Percentiles rank a stretch among this genome's conserved stretches.
phyloP scores from a whole-genome alignment of 441 rosid genomes.

The Erodium chrysanthum region DNA sequence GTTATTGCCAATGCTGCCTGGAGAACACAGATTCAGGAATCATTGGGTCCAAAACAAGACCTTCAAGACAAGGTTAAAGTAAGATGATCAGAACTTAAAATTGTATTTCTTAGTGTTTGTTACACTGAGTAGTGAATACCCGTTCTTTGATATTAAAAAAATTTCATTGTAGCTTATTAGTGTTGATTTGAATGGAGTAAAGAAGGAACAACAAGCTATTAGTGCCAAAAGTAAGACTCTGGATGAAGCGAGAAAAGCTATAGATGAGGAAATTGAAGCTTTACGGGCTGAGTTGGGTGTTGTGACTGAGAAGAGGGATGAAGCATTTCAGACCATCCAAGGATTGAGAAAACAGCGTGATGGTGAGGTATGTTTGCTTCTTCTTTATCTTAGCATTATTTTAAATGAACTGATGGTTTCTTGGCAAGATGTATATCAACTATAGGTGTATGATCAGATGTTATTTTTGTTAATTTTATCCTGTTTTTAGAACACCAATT shows the following conservation, averaged over 20 bases:
- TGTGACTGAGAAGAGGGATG: slow-evolving; percentile 41
- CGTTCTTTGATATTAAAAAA: no score
- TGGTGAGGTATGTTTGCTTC: slow-evolving; percentile 32
- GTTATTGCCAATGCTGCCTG: slow-evolving; percentile 73
- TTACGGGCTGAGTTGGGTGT: slow-evolving; percentile 37
- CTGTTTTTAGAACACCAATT: slow-evolving; percentile 36
- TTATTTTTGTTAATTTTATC: background rate
- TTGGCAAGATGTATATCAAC: background rate
- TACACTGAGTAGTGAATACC: no score
- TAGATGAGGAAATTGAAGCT: slow-evolving; percentile 35
- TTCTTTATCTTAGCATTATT: background rate
- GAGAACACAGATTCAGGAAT: slow-evolving; percentile 77
- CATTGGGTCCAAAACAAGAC: slow-evolving; percentile 76
- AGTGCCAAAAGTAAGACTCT: slow-evolving; percentile 35
- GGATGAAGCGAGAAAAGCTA: slow-evolving; percentile 29
- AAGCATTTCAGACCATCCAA: slow-evolving; percentile 34
- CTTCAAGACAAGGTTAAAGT: slow-evolving; percentile 94
- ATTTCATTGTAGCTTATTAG: slow-evolving; percentile 48
- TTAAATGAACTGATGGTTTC: background rate
- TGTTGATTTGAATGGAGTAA: slow-evolving; percentile 57
- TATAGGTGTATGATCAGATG: no score
- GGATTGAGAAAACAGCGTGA: slow-evolving; percentile 45
- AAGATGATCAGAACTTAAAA: slow-evolving; percentile 23
- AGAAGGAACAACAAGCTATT: slow-evolving; percentile 51
- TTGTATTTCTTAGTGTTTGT: no score